Percentiles rank a stretch among this genome's conserved stretches.
Evolutionary conservation across 129 eudicot species (phyloP).

Genomic region (Artemisia tridentata): DNA sequence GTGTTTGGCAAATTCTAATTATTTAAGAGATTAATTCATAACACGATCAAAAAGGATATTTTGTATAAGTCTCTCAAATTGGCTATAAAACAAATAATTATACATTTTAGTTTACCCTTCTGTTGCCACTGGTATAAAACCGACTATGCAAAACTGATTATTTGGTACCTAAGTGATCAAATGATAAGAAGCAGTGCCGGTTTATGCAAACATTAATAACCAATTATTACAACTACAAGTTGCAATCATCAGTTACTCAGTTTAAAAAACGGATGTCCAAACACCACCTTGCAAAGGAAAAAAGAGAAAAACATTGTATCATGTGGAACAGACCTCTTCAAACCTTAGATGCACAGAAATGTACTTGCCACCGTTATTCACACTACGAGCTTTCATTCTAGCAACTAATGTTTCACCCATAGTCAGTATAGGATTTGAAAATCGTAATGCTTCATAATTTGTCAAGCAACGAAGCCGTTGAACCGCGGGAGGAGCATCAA

Average conservation of each 20-base stretch:
- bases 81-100: background rate
- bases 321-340: constrained; percentile 73
- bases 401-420: constrained; percentile 73
- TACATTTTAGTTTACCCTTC: no score
- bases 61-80: background rate
- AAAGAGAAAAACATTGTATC: background rate
- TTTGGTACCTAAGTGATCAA: background rate
- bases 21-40: background rate
- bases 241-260: background rate
- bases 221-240: background rate
- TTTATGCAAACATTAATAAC: background rate
- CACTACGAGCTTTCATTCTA: constrained; percentile 87
- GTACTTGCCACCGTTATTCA: constrained; percentile 75
- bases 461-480: constrained; percentile 95
- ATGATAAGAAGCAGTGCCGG: background rate
- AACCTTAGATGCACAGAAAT: constrained; percentile 97
- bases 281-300: constrained; percentile 4
- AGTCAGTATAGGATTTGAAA: constrained; percentile 59
- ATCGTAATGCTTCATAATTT: constrained; percentile 89
- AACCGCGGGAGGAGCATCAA: constrained; percentile 91
- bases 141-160: background rate
- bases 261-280: background rate
- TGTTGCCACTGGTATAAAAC: background rate
- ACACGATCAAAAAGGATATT: background rate
- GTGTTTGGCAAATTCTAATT: background rate